Evolutionary conservation across 805 yeast genomes (phyloP).

Genomic region (Kregervanrija fluxuum): DNA sequence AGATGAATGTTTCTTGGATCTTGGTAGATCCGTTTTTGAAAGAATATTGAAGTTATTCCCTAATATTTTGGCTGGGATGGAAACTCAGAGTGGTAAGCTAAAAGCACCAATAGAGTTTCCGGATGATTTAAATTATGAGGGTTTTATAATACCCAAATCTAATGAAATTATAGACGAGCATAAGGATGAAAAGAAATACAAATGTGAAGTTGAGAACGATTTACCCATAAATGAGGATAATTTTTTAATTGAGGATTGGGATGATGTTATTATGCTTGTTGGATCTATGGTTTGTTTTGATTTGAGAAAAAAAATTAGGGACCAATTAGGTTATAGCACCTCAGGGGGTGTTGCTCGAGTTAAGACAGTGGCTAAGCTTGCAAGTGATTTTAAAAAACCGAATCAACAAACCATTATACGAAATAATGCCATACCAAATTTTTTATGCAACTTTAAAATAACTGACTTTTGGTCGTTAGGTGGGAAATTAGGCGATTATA

Average conservation of each 20-base stretch:
- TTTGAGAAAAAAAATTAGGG: slow-evolving; percentile 45
- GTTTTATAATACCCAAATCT: slow-evolving; percentile 19
- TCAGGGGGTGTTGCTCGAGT: slow-evolving; percentile 82
- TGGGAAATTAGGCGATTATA: slow-evolving; percentile 70
- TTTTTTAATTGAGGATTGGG: slow-evolving; percentile 53
- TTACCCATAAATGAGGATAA: slow-evolving; percentile 1
- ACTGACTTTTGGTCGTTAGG: slow-evolving; percentile 87
- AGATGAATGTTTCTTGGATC: slow-evolving; percentile 85
- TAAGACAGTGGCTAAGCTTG: slow-evolving; percentile 77
- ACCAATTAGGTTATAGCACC: slow-evolving; percentile 69
- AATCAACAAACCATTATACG: slow-evolving; percentile 74
- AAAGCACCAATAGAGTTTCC: slow-evolving; percentile 37
- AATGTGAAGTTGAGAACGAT: slow-evolving; percentile 13
- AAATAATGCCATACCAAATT: slow-evolving; percentile 38
- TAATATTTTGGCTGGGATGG: slow-evolving; percentile 20
- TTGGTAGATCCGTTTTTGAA: slow-evolving; percentile 57
- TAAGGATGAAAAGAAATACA: neutral
- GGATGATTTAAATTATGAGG: slow-evolving; percentile 22
- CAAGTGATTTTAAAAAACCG: slow-evolving; percentile 81
- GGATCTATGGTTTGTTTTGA: slow-evolving; percentile 56
- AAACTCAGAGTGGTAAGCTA: slow-evolving; percentile 20
- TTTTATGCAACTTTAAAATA: slow-evolving; percentile 54
- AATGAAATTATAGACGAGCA: slow-evolving; percentile 15
- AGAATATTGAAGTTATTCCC: slow-evolving; percentile 43
- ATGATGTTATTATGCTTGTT: slow-evolving; percentile 61